A percentile compares a stretch with the other conserved stretches of the same genome.
These are phyloP conservation scores for Phytopythium ostracodes DNA, from an alignment of 352 stramenopile species.

Conservation along the genomic window DNA sequence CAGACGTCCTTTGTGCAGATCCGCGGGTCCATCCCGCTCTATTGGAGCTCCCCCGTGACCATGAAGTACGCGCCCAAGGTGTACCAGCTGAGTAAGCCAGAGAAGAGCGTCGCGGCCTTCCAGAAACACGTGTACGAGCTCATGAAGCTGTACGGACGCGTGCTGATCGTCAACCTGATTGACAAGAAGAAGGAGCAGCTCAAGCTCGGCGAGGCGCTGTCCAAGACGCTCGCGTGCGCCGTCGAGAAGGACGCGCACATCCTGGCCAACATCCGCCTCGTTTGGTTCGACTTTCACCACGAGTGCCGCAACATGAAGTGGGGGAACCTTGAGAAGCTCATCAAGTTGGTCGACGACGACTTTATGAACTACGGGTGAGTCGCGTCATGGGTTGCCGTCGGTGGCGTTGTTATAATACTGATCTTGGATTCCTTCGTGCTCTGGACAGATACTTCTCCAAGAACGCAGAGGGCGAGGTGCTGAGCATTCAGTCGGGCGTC, in stretches of 20 bases:
- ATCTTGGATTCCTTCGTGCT: too few species aligned
- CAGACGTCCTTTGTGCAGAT: slow-evolving; percentile 80
- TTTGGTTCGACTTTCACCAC: slow-evolving; percentile 98
- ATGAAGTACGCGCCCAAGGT: slow-evolving; percentile 94
- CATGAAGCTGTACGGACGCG: slow-evolving; percentile 66
- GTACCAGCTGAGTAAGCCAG: slow-evolving; percentile 32
- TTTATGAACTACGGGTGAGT: slow-evolving; percentile 69
- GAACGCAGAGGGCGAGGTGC: slow-evolving; percentile 33
- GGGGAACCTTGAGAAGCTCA: slow-evolving; percentile 87
- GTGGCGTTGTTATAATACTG: too few species aligned
- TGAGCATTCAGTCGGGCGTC: slow-evolving; percentile 86
- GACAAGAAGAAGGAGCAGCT: slow-evolving; percentile 94
- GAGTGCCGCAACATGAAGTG: slow-evolving; percentile 94
- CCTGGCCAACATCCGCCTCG: slow-evolving; percentile 48
- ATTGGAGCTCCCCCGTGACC: slow-evolving; percentile 88
- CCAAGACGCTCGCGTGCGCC: slow-evolving; percentile 57
- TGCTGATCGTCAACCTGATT: slow-evolving; percentile 93
- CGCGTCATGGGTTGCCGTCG: background rate
- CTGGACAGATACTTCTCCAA: slow-evolving; percentile 63
- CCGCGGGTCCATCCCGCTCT: slow-evolving; percentile 93
- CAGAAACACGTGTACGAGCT: slow-evolving; percentile 55
- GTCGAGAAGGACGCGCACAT: slow-evolving; percentile 58
- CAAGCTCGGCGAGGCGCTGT: slow-evolving; percentile 88
- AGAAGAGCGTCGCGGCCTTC: slow-evolving; percentile 53
- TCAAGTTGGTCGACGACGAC: slow-evolving; percentile 83